phyloP scores from a whole-genome alignment of 306 rosid species.

The Abrus pulchellus region DNA sequence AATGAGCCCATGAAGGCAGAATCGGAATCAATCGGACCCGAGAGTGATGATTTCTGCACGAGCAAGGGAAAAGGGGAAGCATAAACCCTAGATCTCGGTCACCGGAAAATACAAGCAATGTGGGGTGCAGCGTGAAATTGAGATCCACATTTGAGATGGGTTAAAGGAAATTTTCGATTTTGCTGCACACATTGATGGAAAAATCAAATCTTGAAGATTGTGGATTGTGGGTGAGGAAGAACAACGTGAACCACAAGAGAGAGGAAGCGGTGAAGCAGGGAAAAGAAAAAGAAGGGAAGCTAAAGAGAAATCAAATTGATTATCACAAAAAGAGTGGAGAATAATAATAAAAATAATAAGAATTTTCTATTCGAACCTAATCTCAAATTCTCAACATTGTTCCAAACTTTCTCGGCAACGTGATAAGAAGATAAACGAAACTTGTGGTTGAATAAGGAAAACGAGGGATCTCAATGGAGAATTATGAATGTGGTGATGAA shows the following conservation, averaged over 20 bases:
- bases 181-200: slow-evolving; percentile 48
- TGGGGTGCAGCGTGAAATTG: slow-evolving; percentile 49
- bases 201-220: slow-evolving; percentile 57
- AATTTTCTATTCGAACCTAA: slow-evolving; percentile 18
- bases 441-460: neutral
- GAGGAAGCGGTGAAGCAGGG: slow-evolving; percentile 18
- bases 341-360: neutral
- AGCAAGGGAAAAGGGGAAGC: slow-evolving; percentile 8
- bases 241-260: slow-evolving; percentile 23
- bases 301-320: neutral
- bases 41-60: neutral
- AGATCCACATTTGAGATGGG: slow-evolving; percentile 49
- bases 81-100: slow-evolving; percentile 67
- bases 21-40: neutral
- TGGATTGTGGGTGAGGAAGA: slow-evolving; percentile 23
- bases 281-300: too few relatives aligned
- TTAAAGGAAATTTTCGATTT: slow-evolving; percentile 44
- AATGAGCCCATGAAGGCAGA: slow-evolving; percentile 48
- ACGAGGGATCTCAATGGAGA: neutral
- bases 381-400: slow-evolving; percentile 19
- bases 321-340: neutral
- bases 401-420: neutral
- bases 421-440: neutral
- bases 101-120: slow-evolving; percentile 32
- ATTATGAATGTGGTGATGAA: slow-evolving; percentile 20